Conservation (phyloP, 768 basidiomycete species). For the Leccinellum rugosiceps region DNA sequence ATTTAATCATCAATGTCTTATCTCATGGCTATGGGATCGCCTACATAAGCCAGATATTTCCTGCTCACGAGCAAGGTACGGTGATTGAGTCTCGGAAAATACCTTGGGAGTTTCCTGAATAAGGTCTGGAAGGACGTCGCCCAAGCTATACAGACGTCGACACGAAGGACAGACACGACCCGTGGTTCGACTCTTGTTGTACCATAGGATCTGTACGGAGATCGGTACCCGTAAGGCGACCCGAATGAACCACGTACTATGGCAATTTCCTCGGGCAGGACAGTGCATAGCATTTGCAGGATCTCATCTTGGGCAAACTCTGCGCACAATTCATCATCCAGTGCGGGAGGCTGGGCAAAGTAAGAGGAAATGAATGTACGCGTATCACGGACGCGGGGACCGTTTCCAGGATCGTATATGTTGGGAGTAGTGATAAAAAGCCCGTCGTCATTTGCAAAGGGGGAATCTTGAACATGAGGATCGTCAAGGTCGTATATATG, state of each 20-base stretch:
- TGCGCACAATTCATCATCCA: conserved; percentile 65
- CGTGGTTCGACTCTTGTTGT: conserved; percentile 73
- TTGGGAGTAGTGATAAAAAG: conserved; percentile 47
- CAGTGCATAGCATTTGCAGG: conserved; percentile 64
- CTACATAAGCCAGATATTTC: conserved; percentile 74
- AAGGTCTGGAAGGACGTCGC: conserved; percentile 58
- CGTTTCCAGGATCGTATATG: conserved; percentile 76
- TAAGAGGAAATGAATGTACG: conserved; percentile 62
- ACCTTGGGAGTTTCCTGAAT: conserved; percentile 24
- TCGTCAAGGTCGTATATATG: conserved; percentile 12
- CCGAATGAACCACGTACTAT: conserved; percentile 43
- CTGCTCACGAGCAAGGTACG: conserved; percentile 56
- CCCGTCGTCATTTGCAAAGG: conserved; percentile 7
- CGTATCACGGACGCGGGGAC: conserved; percentile 69
- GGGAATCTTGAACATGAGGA: conserved; percentile 1
- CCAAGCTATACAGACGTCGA: conserved; percentile 65
- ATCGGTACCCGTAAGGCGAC: not conserved
- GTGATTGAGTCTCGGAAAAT: conserved; percentile 26
- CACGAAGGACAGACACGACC: conserved; percentile 79
- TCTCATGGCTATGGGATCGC: conserved; percentile 22
- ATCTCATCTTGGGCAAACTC: conserved; percentile 78
- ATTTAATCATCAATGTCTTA: conserved; percentile 1
- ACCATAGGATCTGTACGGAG: conserved; percentile 65
- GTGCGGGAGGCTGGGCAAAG: conserved; percentile 63
- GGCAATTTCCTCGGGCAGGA: conserved; percentile 70